A percentile compares a stretch with the other conserved stretches of the same genome.
These are phyloP conservation scores for Tripterygium wilfordii DNA, from an alignment of 177 flowering plant genomes.

Conservation along the genomic window DNA sequence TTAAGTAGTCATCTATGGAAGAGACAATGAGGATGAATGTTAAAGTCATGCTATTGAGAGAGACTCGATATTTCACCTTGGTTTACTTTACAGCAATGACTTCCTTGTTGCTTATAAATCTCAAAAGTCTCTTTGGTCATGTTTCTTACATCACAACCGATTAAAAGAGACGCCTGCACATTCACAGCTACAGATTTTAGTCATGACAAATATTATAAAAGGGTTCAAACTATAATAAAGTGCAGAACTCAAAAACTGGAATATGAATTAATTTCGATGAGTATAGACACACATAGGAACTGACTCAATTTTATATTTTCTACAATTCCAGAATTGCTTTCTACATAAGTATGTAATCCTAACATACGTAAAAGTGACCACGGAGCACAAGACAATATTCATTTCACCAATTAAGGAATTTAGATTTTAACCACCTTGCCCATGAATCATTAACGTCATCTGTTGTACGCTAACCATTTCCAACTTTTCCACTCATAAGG, in stretches of 20 bases:
- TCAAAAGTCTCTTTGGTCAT: slow-evolving; percentile 71
- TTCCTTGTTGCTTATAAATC: slow-evolving; percentile 73
- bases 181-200: neutral
- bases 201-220: no score
- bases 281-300: no score
- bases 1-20: neutral
- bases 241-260: no score
- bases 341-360: no score
- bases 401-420: neutral
- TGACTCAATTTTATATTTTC: no score
- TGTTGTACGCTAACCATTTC: slow-evolving; percentile 98
- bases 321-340: no score
- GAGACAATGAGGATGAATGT: neutral
- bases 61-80: slow-evolving; percentile 53
- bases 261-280: no score
- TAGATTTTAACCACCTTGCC: slow-evolving; percentile 64
- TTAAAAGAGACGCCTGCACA: slow-evolving; percentile 84
- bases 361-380: no score
- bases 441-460: slow-evolving; percentile 89
- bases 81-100: slow-evolving; percentile 90
- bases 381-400: no score
- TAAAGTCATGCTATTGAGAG: neutral
- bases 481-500: slow-evolving; percentile 84
- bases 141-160: slow-evolving; percentile 96
- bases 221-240: no score